Base-by-base conservation (phyloP, 176 grass and related monocot genomes). In the Dactylis glomerata region DNA sequence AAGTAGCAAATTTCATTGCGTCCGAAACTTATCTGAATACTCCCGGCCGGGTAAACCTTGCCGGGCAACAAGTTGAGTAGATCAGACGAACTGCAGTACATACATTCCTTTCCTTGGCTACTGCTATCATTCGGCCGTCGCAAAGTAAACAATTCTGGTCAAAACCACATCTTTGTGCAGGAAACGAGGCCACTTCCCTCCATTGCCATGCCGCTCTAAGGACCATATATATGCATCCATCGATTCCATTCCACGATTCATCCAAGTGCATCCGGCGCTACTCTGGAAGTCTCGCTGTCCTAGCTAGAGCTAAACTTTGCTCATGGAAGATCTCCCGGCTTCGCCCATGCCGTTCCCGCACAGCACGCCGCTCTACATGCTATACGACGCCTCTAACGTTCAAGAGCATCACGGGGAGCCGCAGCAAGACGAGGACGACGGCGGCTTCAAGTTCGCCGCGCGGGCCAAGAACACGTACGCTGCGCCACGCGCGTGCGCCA, bases 331-430 rank as follows among this genome's bases (percentile, higher is more conserved):
- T 27, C 87, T 88, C 75, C 75, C 81, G 10, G 75, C 81, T 28
- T 56, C 81, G 26, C 32, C 79, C 71, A 65, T 44, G 56, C 42
- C 81, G 32, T 44, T 64, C 81, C 71, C 62, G 20, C 83, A 82
- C 73, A 90, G 88, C 83, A 83, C 88, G 55, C 88, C 83, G 54
- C 88, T 90, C 51, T 86, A 86, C 78, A 52, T 86, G 68, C 75
- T 86, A 30, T 90, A 72, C 78, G 63, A 61, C 70, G 38, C 22
- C 40, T 49, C 41, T 11, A 13, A 3, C 40, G 44, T 86, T 30
- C 45, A 30, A 1, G 68, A 58, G 17, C 77, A 79, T 45, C 57
- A 81, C 30, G 58, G 63, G 2, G 6, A 1, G 13, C 33, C 2
- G 5, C 68, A 42, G 9, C 5, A 37, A 52, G 66, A 56, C 66